Base-by-base conservation (phyloP, 148 eudicot genomes). In the Limonium bicolor region DNA sequence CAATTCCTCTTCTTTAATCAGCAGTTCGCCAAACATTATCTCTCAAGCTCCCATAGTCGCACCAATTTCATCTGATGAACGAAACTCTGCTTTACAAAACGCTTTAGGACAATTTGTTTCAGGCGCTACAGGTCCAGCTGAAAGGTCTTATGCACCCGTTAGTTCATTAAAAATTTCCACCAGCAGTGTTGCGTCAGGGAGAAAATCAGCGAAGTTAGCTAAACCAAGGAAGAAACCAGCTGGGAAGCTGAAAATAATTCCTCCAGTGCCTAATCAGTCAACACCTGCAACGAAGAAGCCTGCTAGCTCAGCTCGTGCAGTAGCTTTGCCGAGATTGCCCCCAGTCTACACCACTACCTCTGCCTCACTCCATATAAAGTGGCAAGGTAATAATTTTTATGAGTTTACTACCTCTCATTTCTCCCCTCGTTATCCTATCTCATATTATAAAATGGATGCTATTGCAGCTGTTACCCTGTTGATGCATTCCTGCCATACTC, bases 311-410 rank as follows among this genome's bases (percentile, higher is more conserved):
- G 22, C 15, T 20, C 4, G n/a, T 17, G 43, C 15, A 4, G 41
- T 16, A 37, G n/a, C 20, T 23, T 37, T 17, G 13, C 5, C 15
- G 16, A 41, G 24, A 21, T 5, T 8, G 16, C 27, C 26, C 12
- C 11, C 15, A 13, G 3, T 1, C 11, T 7, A 1, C 14, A 1
- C 28, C 25, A 5, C 27, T 22, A 41, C 27, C 46, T 12, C 46
- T 5, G 22, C 46, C 27, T 21, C n/a, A 28, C 27, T 28, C 28
- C 15, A 41, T 41, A 21, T 41, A 11, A 41, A 21, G 46, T 23
- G 46, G 27, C 17, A 22, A 22, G 46, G 46, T 41, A 41, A 22
- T 41, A n/a, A n/a, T n/a, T n/a, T n/a, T n/a, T n/a, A n/a, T n/a
- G n/a, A n/a, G n/a, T n/a, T n/a, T n/a, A n/a, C n/a, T n/a, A n/a